Percentiles rank a stretch among this genome's conserved stretches.
Evolutionary conservation across 2,329 filamentous ascomycete genomes (phyloP).

Genomic region (Colletotrichum lupini): DNA sequence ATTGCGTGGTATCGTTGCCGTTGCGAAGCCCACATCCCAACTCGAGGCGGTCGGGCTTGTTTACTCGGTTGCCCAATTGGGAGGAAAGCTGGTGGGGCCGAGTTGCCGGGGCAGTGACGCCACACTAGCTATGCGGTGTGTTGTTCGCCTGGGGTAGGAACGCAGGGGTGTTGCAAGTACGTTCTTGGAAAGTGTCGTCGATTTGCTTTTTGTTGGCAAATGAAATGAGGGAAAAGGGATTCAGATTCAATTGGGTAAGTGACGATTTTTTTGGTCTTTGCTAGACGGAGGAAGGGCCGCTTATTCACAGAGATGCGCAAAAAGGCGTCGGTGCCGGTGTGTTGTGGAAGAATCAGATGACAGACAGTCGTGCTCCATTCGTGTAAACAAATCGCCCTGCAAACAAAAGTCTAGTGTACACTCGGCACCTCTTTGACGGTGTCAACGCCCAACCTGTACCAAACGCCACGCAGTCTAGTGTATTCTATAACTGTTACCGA

Average conservation of each 20-base stretch:
- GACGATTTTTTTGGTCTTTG: neutral
- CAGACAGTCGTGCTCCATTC: neutral
- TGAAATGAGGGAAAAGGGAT: neutral
- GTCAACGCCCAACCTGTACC: constrained; percentile 7
- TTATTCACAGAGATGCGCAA: neutral
- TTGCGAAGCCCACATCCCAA: constrained; percentile 37
- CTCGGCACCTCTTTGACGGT: constrained; percentile 5
- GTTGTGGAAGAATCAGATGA: neutral
- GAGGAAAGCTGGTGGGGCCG: constrained; percentile 31
- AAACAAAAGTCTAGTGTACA: constrained; percentile 17
- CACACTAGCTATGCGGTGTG: constrained; percentile 27
- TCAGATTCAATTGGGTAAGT: neutral
- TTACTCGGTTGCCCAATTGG: constrained; percentile 38
- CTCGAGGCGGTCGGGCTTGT: constrained; percentile 34
- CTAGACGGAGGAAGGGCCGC: neutral
- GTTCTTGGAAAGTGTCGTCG: neutral
- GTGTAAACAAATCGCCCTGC: constrained; percentile 12
- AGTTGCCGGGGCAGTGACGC: constrained; percentile 37
- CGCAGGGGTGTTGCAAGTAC: neutral
- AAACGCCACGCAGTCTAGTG: constrained; percentile 21
- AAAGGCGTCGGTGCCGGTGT: neutral
- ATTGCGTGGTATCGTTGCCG: constrained; percentile 53
- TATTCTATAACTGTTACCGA: neutral
- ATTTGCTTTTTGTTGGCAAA: neutral
- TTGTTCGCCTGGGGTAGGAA: neutral